Evolutionary conservation across 106 monocot species (phyloP).

Genomic region (Dendrobium officinale): DNA sequence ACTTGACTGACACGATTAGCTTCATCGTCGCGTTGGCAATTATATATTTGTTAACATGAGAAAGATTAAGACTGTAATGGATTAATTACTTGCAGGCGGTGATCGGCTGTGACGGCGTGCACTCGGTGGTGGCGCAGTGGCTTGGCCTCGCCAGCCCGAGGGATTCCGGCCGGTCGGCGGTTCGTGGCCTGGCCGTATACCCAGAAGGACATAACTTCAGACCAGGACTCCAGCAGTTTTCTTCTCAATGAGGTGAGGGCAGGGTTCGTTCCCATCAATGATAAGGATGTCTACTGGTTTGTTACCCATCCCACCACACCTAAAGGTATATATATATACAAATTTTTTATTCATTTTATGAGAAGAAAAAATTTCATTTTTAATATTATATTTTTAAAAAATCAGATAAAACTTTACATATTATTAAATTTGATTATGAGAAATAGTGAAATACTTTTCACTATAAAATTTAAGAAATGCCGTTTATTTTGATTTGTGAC

Average conservation of each 20-base stretch:
- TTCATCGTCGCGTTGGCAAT: too few relatives aligned
- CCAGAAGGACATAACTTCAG: constrained; percentile 14
- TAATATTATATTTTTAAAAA: too few relatives aligned
- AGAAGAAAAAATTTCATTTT: too few relatives aligned
- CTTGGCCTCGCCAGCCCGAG: constrained; percentile 16
- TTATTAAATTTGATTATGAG: too few relatives aligned
- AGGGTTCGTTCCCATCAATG: constrained; percentile 28
- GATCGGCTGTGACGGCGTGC: constrained; percentile 43
- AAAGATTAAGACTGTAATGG: too few relatives aligned
- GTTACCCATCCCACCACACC: constrained; percentile 9
- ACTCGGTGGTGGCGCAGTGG: constrained; percentile 35
- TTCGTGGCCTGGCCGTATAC: constrained; percentile 16
- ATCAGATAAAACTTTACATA: too few relatives aligned
- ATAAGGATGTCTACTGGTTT: constrained; percentile 43
- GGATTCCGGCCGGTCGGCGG: constrained; percentile 15
- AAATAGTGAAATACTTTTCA: too few relatives aligned
- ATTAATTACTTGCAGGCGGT: constrained; percentile 10
- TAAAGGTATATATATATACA: constrained; percentile 13
- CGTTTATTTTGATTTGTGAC: too few relatives aligned
- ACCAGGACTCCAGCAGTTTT: constrained; percentile 17
- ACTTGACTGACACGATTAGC: too few relatives aligned
- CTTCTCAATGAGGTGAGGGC: constrained; percentile 14
- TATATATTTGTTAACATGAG: too few relatives aligned
- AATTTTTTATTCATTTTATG: too few relatives aligned
- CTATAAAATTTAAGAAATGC: too few relatives aligned